phyloP scores from a whole-genome alignment of 2,329 filamentous ascomycete species.

The Neonectria ditissima region DNA sequence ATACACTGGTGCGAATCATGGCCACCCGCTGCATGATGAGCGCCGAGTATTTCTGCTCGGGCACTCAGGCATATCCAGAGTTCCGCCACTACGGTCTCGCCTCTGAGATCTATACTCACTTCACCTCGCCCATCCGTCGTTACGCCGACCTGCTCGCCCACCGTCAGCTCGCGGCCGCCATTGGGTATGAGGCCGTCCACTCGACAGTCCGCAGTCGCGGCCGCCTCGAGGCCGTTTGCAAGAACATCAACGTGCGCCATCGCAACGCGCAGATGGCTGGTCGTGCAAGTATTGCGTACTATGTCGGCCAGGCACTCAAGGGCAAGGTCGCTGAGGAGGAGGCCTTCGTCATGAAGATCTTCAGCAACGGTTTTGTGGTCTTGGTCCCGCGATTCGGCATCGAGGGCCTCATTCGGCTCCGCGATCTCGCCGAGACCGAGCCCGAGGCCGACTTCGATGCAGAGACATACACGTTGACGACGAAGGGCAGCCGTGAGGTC shows the following conservation, averaged over 20 bases:
- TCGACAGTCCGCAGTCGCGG: slow-evolving; percentile 82
- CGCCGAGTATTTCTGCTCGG: slow-evolving; percentile 97
- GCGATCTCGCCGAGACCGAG: slow-evolving; percentile 82
- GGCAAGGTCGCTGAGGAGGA: slow-evolving; percentile 82
- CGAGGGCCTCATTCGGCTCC: slow-evolving; percentile 87
- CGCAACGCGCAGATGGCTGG: slow-evolving; percentile 97
- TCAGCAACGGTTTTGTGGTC: slow-evolving; percentile 96
- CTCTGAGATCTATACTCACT: slow-evolving; percentile 97
- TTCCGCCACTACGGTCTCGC: slow-evolving; percentile 98
- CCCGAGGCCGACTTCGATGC: slow-evolving; percentile 86
- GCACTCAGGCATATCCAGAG: slow-evolving; percentile 91
- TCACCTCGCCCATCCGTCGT: slow-evolving; percentile 95
- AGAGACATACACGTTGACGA: slow-evolving; percentile 82
- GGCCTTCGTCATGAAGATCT: slow-evolving; percentile 96
- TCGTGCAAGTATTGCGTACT: slow-evolving; percentile 95
- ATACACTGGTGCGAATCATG: slow-evolving; percentile 96
- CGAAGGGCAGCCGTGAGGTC: slow-evolving; percentile 65
- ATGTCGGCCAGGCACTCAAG: slow-evolving; percentile 95
- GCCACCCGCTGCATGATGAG: slow-evolving; percentile 99
- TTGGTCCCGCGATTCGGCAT: slow-evolving; percentile 97
- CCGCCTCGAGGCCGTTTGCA: slow-evolving; percentile 92
- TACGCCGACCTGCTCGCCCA: slow-evolving; percentile 98
- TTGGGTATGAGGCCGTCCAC: slow-evolving; percentile 90
- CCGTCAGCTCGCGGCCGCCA: slow-evolving; percentile 93
- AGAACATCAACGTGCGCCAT: slow-evolving; percentile 97